Base-by-base conservation (phyloP, 208 protist genomes). In the Wallacemonas collosoma region DNA sequence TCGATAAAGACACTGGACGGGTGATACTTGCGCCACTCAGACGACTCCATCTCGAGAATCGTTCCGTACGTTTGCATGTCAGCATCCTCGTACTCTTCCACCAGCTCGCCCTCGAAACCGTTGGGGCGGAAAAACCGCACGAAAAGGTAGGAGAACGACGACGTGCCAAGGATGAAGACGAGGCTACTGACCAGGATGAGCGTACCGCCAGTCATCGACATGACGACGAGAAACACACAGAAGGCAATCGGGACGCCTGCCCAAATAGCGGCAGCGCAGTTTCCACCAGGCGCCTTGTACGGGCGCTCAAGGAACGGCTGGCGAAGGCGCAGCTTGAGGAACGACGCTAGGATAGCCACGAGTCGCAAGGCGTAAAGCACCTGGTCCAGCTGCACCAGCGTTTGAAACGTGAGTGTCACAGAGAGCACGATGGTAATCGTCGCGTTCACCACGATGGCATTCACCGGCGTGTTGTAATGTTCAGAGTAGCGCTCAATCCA, bases 61-160 rank as follows among this genome's bases (percentile, higher is more conserved):
- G 86, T 81, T n/a, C 85, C 91, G 68, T 94, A 95, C 1, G 88
- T 91, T 41, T 90, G 81, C 69, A 88, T 86, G 58, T 93, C 91
- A 12, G 88, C 86, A 70, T 95, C 91, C 48, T 92, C 91, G 71
- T 92, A 92, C 70, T 90, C 82, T 75, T 95, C 88, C n/a, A 95
- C 88, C 2, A 95, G 76, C 56, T 80, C 75, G 17, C 91, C 91
- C 51, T 93, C 91, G 64, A 95, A 95, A 12, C 91, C 91, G 14
- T 90, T 79, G 2, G 84, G 80, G 43, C 81, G 77, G 79, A 93
- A 92, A 45, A 87, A 88, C 26, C 60, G 61, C 43, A 93, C 88
- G 35, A 70, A 64, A 39, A 93, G n/a, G 70, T 85, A 84, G n/a
- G 91, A 93, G 43, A 93, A 69, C 2, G 78, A 26, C 15, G 82